phyloP scores from a whole-genome alignment of 805 yeast species.

The Saturnispora bothae region DNA sequence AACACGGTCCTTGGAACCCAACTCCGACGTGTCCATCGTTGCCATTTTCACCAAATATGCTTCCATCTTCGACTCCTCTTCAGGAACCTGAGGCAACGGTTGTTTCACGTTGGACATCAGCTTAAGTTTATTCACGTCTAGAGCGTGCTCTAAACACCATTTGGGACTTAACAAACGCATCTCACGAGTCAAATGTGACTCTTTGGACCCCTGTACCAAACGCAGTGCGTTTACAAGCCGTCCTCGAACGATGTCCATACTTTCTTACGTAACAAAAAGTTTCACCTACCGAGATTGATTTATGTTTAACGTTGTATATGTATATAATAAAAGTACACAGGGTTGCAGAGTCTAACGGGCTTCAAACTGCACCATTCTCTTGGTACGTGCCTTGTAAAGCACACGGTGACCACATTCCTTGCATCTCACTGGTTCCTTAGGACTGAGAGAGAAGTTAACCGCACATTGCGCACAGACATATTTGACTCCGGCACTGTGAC shows the following conservation, averaged over 20 bases:
- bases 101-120: not conserved
- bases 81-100: not conserved
- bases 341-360: no score
- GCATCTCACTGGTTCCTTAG: slow-evolving; percentile 95
- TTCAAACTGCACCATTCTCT: slow-evolving; percentile 88
- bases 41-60: not conserved
- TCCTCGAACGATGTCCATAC: no score
- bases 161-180: no score
- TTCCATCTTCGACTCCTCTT: not conserved
- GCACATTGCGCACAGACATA: slow-evolving; percentile 97
- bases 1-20: not conserved
- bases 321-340: no score
- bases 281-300: no score
- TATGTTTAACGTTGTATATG: no score
- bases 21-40: not conserved
- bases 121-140: not conserved
- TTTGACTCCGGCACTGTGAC: slow-evolving; percentile 84
- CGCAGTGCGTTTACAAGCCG: no score
- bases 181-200: no score
- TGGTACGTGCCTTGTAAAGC: slow-evolving; percentile 91
- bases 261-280: no score
- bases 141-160: no score
- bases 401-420: slow-evolving; percentile 98
- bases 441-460: slow-evolving; percentile 71
- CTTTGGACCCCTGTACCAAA: no score